These are phyloP conservation scores for Fusarium equiseti DNA, from an alignment of 2,329 filamentous ascomycete genomes.

Conservation along the genomic window DNA sequence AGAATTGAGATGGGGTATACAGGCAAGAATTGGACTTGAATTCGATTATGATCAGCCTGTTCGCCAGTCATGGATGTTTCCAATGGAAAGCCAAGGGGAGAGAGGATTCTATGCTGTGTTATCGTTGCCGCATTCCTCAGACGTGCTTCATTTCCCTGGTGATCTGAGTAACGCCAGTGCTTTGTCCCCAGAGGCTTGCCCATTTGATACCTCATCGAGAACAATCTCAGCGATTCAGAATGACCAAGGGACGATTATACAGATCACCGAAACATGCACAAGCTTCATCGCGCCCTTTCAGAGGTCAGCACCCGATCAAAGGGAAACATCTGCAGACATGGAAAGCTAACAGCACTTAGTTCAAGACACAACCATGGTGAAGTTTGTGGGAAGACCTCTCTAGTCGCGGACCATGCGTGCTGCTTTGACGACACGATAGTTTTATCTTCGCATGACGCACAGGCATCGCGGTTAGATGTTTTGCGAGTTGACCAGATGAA, in stretches of 20 bases:
- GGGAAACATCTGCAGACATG: background rate
- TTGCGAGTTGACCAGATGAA: conserved; percentile 53
- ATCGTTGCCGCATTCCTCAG: conserved; percentile 62
- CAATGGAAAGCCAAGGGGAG: conserved; percentile 34
- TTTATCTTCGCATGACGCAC: conserved; percentile 56
- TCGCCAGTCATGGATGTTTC: conserved; percentile 67
- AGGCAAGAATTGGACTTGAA: conserved; percentile 73
- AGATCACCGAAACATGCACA: conserved; percentile 65
- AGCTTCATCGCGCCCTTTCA: conserved; percentile 54
- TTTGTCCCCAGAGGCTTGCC: conserved; percentile 55
- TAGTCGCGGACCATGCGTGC: conserved; percentile 58
- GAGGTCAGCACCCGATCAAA: conserved; percentile 43
- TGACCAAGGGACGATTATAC: conserved; percentile 57
- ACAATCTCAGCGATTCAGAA: conserved; percentile 62
- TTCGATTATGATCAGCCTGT: conserved; percentile 64
- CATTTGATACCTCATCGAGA: conserved; percentile 65
- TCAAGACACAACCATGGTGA: conserved; percentile 51
- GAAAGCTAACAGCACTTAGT: conserved; percentile 39
- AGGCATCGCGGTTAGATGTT: conserved; percentile 55
- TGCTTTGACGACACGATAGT: conserved; percentile 55
- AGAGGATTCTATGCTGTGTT: conserved; percentile 56
- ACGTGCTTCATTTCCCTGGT: conserved; percentile 61
- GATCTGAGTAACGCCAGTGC: conserved; percentile 61
- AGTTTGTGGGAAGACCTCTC: conserved; percentile 46
- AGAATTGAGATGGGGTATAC: conserved; percentile 77